Evolutionary conservation across 257 asterid genomes (phyloP).

Genomic region (Echium plantagineum): DNA sequence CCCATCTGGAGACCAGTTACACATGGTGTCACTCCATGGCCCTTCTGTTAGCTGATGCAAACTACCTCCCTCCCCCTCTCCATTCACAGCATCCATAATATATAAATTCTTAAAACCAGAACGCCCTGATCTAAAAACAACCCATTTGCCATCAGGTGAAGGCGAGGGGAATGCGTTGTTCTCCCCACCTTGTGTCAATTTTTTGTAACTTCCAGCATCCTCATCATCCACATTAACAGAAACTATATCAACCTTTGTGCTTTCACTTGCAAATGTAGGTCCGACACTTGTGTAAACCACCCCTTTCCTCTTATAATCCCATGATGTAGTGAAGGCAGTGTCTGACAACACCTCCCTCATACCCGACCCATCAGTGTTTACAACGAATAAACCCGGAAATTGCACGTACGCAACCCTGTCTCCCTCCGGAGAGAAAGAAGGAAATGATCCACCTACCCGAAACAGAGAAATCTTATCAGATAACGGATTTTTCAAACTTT

Average conservation of each 20-base stretch:
- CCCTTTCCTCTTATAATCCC: constrained; percentile 84
- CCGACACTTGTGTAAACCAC: constrained; percentile 74
- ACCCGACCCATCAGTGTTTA: constrained; percentile 74
- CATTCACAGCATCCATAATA: constrained; percentile 70
- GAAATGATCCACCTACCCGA: constrained; percentile 72
- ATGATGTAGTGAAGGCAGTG: constrained; percentile 54
- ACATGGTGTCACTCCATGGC: constrained; percentile 84
- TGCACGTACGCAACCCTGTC: constrained; percentile 51
- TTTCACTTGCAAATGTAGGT: constrained; percentile 54
- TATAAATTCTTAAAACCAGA: constrained; percentile 73
- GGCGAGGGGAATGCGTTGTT: constrained; percentile 88
- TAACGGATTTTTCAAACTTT: constrained; percentile 42
- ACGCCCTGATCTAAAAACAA: constrained; percentile 81
- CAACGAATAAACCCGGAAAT: constrained; percentile 51
- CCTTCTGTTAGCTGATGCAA: constrained; percentile 52
- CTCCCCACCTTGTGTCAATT: constrained; percentile 45
- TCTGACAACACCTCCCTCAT: constrained; percentile 25
- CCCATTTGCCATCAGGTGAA: constrained; percentile 87
- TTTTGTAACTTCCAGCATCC: constrained; percentile 24
- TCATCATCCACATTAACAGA: constrained; percentile 68
- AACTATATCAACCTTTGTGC: constrained; percentile 62
- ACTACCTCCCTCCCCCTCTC: constrained; percentile 53
- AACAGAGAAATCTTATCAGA: constrained; percentile 42
- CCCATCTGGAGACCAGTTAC: constrained; percentile 84
- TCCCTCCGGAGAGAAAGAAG: constrained; percentile 73